Evolutionary conservation across 2,329 filamentous ascomycete genomes (phyloP), one percentile per base, ranked within the genome.

Genomic region (Escovopsis sp.): DNA sequence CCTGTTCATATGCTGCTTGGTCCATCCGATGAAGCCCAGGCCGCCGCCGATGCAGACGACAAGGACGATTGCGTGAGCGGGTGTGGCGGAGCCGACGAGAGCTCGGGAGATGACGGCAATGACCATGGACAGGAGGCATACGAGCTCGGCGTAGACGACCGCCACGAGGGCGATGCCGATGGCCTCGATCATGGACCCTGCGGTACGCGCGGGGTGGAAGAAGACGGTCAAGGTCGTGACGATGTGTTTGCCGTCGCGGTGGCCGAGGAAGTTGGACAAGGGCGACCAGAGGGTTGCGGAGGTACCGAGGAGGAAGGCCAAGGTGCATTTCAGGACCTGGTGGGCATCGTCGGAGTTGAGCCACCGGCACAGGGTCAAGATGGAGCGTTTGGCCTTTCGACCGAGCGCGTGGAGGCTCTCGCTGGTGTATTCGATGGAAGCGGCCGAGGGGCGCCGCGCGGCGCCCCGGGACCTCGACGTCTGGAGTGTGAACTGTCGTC

Each of bases 161-260:
- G 87, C 88, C 32, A 82, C 68, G 33, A 84, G 63, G 6, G 85
- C 85, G 45, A 91, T 77, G 32, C 88, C 63, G 10, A 82, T 74
- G 3, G 87, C 88, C 61, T 94, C 85, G 45, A 85, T 73, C 86
- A 95, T 94, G 50, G 84, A 91, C 1, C 89, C 89, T 26, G 80
- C 75, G 15, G 85, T 85, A 45, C 89, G 73, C 6, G 86, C 85
- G 4, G 89, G 87, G 59, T 95, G 87, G 55, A 95, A 96, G 56
- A 94, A 96, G 10, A 95, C 88, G 1, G 86, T 93, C 45, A 95
- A 77, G 2, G 89, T 95, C 30, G 87, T 87, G 41, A 94, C 86
- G 55, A 94, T 80, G 61, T 95, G 89, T 57, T 95, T 95, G 40
- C 86, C 86, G 62, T 94, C 88, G 55, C 87, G 82, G 48, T 80